Evolutionary conservation across 1,284 basidiomycete species (phyloP), one percentile per base, ranked within the genome.

Genomic region (Exobasidium cylindrosporum): DNA sequence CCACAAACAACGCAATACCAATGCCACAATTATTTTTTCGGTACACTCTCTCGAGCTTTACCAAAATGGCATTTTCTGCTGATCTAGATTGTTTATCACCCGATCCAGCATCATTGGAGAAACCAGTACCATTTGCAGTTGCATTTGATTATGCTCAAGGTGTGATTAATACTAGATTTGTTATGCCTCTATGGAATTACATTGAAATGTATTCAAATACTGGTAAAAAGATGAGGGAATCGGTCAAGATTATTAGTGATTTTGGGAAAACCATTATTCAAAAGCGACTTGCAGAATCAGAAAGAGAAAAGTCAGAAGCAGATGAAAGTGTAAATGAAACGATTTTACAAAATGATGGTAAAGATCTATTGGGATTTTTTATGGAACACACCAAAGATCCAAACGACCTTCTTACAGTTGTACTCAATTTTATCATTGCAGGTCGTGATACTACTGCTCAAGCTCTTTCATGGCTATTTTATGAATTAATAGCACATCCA

Each of bases 111-210:
- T 68, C 64, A 13, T 64, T 74, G 26, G 63, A 71, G n/a, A 62
- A 57, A n/a, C 65, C 68, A 13, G 74, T 78, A 10, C 65, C 68
- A 1, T 80, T 80, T 29, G 74, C 77, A 0, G 60, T 61, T 7
- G 76, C 76, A 30, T 80, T 80, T 54, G 79, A 80, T 64, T 73
- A 68, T 50, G 73, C 68, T 0, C 78, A 80, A 56, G 59, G 62
- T 4, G 63, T 78, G 3, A 72, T 79, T 64, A 69, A 79, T 54
- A 58, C 62, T 44, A 58, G 63, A 30, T 70, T 75, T 23, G 58
- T 67, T 32, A 68, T 58, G 46, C 76, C 73, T 43, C 26, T 65
- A 11, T 66, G 63, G 31, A 26, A 40, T 7, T 44, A 74, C 29
- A 65, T 62, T 26, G 79, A 80, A 64, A 26, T 52, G 21, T 17